These are phyloP conservation scores for Fusarium sp. DNA, from an alignment of 2,329 filamentous ascomycete species.

Conservation along the genomic window DNA sequence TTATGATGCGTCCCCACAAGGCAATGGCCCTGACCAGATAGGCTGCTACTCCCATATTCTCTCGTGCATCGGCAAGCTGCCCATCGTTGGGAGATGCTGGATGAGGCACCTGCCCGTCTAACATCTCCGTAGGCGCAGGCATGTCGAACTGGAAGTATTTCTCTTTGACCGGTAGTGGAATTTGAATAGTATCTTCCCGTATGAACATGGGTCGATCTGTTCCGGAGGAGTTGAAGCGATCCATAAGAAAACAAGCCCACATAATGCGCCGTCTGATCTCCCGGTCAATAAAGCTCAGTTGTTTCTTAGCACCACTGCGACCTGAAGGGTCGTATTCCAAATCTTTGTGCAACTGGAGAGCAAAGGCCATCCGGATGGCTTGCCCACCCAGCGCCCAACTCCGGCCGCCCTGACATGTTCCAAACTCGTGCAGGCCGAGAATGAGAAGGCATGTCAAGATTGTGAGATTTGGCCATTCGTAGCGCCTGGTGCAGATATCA, in stretches of 20 bases:
- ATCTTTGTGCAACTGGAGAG: conserved; percentile 91
- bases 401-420: conserved; percentile 93
- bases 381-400: conserved; percentile 97
- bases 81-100: conserved; percentile 71
- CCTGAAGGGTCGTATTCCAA: conserved; percentile 81
- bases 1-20: conserved; percentile 89
- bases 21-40: conserved; percentile 88
- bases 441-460: conserved; percentile 91
- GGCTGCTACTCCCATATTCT: conserved; percentile 94
- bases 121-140: conserved; percentile 84
- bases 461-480: conserved; percentile 95
- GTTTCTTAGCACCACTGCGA: conserved; percentile 68
- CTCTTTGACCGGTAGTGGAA: conserved; percentile 92
- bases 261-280: conserved; percentile 94
- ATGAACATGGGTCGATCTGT: conserved; percentile 93
- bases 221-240: conserved; percentile 95
- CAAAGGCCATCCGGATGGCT: conserved; percentile 96
- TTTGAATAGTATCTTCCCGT: conserved; percentile 86
- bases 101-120: conserved; percentile 77
- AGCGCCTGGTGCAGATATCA: conserved; percentile 85
- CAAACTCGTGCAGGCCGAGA: conserved; percentile 92
- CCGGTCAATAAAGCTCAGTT: conserved; percentile 88
- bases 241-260: conserved; percentile 99
- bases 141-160: conserved; percentile 91
- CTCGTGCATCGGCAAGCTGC: conserved; percentile 72